A percentile compares a stretch with the other conserved stretches of the same genome.
phyloP scores from a whole-genome alignment of 345 rosid species.

The Capsella bursapastoris region DNA sequence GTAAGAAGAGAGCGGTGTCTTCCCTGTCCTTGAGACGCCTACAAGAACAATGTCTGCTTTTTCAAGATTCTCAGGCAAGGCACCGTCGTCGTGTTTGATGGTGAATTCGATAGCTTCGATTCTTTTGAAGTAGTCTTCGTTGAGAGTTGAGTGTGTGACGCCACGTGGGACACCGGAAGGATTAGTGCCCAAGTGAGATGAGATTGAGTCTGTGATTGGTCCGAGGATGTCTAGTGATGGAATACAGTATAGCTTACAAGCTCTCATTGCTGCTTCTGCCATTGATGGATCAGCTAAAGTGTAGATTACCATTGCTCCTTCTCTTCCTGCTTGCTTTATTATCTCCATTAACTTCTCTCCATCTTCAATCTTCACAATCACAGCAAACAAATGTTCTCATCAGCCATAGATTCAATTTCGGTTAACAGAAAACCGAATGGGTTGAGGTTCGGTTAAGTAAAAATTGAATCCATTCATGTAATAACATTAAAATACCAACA shows the following conservation, averaged over 20 bases:
- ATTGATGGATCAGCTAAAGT: conserved; percentile 79
- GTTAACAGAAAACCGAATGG: not conserved
- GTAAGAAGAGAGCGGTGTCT: conserved; percentile 83
- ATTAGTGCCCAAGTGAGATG: conserved; percentile 77
- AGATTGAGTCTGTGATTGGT: conserved; percentile 81
- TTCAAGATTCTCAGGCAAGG: conserved; percentile 69
- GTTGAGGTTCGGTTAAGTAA: not conserved
- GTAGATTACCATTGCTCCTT: conserved; percentile 75
- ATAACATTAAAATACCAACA: not conserved
- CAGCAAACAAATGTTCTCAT: no score
- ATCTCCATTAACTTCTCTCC: conserved; percentile 70
- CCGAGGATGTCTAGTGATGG: conserved; percentile 80
- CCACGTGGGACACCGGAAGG: conserved; percentile 90
- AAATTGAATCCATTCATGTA: not conserved
- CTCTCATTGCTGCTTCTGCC: conserved; percentile 72
- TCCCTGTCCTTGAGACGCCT: conserved; percentile 86
- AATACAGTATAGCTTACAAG: conserved; percentile 71
- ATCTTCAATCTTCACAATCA: conserved; percentile 63
- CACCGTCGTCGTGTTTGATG: conserved; percentile 90
- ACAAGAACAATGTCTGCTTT: conserved; percentile 76
- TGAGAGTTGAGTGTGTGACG: conserved; percentile 55
- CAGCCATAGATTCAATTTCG: not conserved
- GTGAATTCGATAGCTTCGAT: conserved; percentile 90
- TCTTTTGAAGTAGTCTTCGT: conserved; percentile 69
- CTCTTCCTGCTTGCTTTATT: conserved; percentile 83